Percentiles rank a stretch among this genome's conserved stretches.
Conservation (phyloP, 306 rosid species). For the Castanopsis chinensis region DNA sequence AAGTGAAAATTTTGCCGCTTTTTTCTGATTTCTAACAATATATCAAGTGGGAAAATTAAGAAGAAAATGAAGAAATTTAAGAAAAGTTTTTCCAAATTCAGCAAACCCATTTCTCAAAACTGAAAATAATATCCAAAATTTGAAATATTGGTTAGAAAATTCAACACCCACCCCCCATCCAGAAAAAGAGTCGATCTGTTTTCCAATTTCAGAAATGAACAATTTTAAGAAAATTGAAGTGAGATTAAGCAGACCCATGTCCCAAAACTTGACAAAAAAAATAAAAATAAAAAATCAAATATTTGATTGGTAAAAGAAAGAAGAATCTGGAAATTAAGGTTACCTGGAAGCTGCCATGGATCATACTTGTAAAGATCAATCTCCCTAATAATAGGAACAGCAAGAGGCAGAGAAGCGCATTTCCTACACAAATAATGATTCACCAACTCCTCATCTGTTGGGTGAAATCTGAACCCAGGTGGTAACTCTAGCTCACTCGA, state of each 20-base stretch:
- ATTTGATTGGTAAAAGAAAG: background rate
- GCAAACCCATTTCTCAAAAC: background rate
- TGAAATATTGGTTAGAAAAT: background rate
- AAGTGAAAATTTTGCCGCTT: too few relatives aligned
- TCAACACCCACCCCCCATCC: background rate
- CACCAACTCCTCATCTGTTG: slow-evolving; percentile 88
- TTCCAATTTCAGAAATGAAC: background rate
- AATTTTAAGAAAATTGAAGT: background rate
- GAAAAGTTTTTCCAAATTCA: background rate
- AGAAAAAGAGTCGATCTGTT: background rate
- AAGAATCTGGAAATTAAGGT: background rate
- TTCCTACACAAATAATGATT: slow-evolving; percentile 70
- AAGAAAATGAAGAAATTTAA: background rate
- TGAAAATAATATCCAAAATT: background rate
- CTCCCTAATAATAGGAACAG: slow-evolving; percentile 78
- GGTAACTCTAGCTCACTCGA: slow-evolving; percentile 57
- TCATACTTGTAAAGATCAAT: slow-evolving; percentile 86
- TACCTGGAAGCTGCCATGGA: slow-evolving; percentile 97
- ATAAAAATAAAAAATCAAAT: background rate
- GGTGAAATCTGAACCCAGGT: slow-evolving; percentile 94
- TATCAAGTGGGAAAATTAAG: too few relatives aligned
- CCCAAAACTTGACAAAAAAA: background rate
- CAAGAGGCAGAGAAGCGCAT: slow-evolving; percentile 62
- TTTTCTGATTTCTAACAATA: too few relatives aligned
- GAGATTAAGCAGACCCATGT: slow-evolving; percentile 1